These are phyloP conservation scores for Fraxinus dipetala DNA, from an alignment of 305 asterid species.

Conservation along the genomic window DNA sequence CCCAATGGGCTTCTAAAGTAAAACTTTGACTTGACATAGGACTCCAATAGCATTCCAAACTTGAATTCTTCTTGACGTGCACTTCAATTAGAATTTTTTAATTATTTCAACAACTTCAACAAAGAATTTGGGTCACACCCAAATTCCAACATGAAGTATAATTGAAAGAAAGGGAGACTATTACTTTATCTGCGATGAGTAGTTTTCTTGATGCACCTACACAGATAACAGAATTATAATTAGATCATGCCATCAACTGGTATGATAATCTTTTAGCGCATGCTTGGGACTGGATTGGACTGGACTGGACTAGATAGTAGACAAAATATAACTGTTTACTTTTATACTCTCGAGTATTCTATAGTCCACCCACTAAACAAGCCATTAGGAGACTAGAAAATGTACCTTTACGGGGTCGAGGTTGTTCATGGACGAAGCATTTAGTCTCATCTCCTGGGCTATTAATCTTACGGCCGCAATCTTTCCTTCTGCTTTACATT, in stretches of 20 bases:
- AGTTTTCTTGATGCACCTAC: conserved; percentile 28
- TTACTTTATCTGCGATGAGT: conserved; percentile 20
- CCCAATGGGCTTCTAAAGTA: no score
- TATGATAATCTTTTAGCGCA: background rate
- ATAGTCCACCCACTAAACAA: background rate
- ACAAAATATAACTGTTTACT: no score
- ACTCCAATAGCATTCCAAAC: no score
- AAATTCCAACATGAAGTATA: no score
- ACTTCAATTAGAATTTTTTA: no score
- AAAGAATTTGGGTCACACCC: no score
- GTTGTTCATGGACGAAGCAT: conserved; percentile 25
- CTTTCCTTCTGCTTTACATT: conserved; percentile 33
- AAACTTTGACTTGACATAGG: no score
- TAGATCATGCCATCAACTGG: background rate
- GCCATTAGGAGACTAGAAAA: background rate
- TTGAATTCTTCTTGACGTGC: no score
- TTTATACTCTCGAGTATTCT: background rate
- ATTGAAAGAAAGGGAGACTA: background rate
- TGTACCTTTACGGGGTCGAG: conserved; percentile 14
- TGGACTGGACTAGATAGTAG: background rate
- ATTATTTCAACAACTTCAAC: no score
- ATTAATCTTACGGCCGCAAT: conserved; percentile 30
- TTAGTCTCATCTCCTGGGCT: conserved; percentile 29
- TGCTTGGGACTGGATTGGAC: background rate
- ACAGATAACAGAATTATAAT: background rate